Conservation (phyloP, 106 monocot genomes). For the Acorus gramineus region DNA sequence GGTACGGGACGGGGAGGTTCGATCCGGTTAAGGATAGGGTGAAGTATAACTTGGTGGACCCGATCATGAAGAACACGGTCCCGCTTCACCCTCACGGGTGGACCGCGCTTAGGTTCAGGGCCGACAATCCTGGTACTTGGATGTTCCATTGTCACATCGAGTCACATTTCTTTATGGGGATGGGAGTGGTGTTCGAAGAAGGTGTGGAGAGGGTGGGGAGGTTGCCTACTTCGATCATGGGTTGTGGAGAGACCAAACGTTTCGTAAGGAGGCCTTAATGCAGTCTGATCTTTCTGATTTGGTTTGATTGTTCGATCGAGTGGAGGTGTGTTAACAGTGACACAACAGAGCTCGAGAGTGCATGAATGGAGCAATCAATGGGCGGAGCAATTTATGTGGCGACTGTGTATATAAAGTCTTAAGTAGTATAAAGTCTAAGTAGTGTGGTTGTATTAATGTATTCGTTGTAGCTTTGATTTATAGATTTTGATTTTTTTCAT, state of each 20-base stretch:
- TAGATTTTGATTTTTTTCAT: no score
- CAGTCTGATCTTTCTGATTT: no score
- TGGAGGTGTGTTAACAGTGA: no score
- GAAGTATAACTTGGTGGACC: conserved; percentile 62
- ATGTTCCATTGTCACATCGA: conserved; percentile 92
- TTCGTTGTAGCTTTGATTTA: no score
- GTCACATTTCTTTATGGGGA: conserved; percentile 84
- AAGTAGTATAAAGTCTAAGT: no score
- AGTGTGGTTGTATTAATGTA: no score
- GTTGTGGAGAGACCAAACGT: conserved; percentile 41
- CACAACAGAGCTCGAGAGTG: no score
- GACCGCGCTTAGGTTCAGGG: conserved; percentile 74
- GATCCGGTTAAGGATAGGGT: conserved; percentile 31
- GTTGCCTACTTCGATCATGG: conserved; percentile 52
- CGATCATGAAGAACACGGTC: conserved; percentile 86
- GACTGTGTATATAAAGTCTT: no score
- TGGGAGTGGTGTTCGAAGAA: conserved; percentile 73
- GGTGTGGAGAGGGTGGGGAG: conserved; percentile 50
- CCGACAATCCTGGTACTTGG: conserved; percentile 84
- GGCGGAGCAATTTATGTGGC: no score
- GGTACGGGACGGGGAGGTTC: conserved; percentile 62
- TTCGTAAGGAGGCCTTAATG: neutral
- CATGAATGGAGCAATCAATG: no score
- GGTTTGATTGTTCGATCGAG: no score
- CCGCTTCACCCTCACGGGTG: conserved; percentile 65